Evolutionary conservation across 768 basidiomycete genomes (phyloP), one percentile per base, ranked within the genome.

Genomic region (Lentinus brumalis): DNA sequence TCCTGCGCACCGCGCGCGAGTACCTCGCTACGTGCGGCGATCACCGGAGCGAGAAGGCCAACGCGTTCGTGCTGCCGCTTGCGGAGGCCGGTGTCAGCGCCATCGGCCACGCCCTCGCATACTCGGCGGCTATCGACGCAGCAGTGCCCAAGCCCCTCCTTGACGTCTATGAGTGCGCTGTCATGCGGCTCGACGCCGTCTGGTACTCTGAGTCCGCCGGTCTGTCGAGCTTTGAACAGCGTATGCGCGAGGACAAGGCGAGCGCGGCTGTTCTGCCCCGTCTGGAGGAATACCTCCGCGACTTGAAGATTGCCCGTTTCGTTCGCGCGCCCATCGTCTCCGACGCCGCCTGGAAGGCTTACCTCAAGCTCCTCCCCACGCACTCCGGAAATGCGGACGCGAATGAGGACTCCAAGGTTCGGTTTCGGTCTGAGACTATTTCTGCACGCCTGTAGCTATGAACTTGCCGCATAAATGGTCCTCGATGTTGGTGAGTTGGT

Each of bases 151-250:
- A 53, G 10, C 62, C 44, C 2, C 47, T 67, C 11, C 56, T 67
- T 21, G 61, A 61, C 38, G 10, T 70, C 14, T 69, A 56, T 54
- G 65, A 64, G 50, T 56, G 51, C 18, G 50, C 46, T 1, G 60
- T 59, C n/a, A 50, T 70, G 21, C 57, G 59, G 11, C 45, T 52
- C 14, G 60, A 68, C 51, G 40, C 64, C 12, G 46, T 32, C 5
- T 66, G 64, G 62, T 69, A 62, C 59, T 38, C 53, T 12, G 66
- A 70, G 53, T 42, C 61, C 41, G 60, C 53, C 8, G 59, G 62
- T 3, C 38, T 69, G 8, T 29, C n/a, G 35, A 51, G 51, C 2
- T 39, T 42, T 3, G 57, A 26, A 15, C 67, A 57, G 46, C 52
- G 42, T 8, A 42, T 14, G 5, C 44, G 53, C 32, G 60, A 67